Evolutionary conservation across 805 yeast species (phyloP).

Genomic region (Cyberlindnera galapagoensis): DNA sequence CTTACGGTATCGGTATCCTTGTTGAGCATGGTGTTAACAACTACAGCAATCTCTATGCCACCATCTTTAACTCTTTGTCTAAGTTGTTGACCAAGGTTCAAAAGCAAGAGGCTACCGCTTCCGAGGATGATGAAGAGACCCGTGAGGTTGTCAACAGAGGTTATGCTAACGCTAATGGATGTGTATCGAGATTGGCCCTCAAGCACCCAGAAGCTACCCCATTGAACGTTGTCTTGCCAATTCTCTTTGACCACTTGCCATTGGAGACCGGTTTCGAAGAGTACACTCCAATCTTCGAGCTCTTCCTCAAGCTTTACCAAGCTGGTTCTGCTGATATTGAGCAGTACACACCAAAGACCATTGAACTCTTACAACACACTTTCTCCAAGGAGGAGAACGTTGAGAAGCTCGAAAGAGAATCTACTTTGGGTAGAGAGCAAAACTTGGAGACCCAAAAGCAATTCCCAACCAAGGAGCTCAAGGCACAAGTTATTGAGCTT

Average conservation of each 20-base stretch:
- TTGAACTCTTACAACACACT: slow-evolving; percentile 62
- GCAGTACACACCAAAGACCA: slow-evolving; percentile 50
- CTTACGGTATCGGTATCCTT: slow-evolving; percentile 88
- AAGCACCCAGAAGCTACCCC: slow-evolving; percentile 71
- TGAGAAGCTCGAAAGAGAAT: slow-evolving; percentile 59
- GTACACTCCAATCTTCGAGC: slow-evolving; percentile 80
- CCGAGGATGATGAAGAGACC: slow-evolving; percentile 67
- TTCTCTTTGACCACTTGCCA: slow-evolving; percentile 73
- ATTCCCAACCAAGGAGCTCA: slow-evolving; percentile 65
- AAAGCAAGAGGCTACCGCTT: slow-evolving; percentile 48
- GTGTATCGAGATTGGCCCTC: slow-evolving; percentile 87
- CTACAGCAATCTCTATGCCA: slow-evolving; percentile 56
- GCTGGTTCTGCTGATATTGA: slow-evolving; percentile 50
- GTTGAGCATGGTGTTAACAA: slow-evolving; percentile 35
- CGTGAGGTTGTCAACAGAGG: slow-evolving; percentile 77
- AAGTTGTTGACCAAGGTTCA: slow-evolving; percentile 75
- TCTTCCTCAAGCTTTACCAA: slow-evolving; percentile 68
- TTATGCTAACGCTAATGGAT: slow-evolving; percentile 92
- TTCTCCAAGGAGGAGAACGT: slow-evolving; percentile 73
- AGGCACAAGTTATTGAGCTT: slow-evolving; percentile 57
- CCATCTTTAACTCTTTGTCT: slow-evolving; percentile 60
- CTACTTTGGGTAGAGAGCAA: slow-evolving; percentile 83
- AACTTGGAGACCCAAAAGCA: slow-evolving; percentile 72
- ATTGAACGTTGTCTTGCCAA: slow-evolving; percentile 67
- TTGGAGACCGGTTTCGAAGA: slow-evolving; percentile 86